These are phyloP conservation scores for Ustilago loliicola DNA, from an alignment of 1,284 basidiomycete species.

Conservation along the genomic window DNA sequence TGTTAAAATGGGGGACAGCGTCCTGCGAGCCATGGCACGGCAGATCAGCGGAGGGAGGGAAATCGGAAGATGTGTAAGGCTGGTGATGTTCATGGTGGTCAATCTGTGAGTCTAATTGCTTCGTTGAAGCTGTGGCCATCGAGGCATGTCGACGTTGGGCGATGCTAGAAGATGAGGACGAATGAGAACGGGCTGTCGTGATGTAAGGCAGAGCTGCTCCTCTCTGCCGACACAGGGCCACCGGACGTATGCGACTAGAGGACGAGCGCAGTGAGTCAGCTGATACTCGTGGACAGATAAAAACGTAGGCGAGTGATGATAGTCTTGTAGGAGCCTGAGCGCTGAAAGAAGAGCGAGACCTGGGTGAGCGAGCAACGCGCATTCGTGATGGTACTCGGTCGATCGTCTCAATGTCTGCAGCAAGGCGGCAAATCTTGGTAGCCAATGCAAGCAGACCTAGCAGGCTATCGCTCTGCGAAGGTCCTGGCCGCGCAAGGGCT, in stretches of 20 bases:
- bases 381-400: slow-evolving; percentile 7
- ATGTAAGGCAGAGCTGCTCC: background rate
- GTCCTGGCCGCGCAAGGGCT: slow-evolving; percentile 18
- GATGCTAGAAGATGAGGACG: background rate
- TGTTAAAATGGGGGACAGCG: background rate
- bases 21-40: background rate
- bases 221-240: background rate
- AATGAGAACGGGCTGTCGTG: background rate
- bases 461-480: slow-evolving; percentile 18
- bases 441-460: slow-evolving; percentile 26
- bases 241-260: slow-evolving; percentile 7
- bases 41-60: background rate
- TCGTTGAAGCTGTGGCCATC: slow-evolving; percentile 16
- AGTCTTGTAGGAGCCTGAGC: background rate
- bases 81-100: slow-evolving; percentile 4
- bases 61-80: background rate
- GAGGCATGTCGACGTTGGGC: slow-evolving; percentile 12
- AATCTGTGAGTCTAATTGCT: background rate
- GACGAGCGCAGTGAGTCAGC: background rate
- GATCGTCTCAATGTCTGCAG: slow-evolving; percentile 29
- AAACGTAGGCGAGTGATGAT: slow-evolving; percentile 3
- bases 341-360: background rate
- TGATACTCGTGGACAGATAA: slow-evolving; percentile 12
- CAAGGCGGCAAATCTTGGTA: slow-evolving; percentile 29
- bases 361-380: background rate